These are phyloP conservation scores for Amylostereum chailletii DNA, from an alignment of 1,284 basidiomycete species.

Conservation along the genomic window DNA sequence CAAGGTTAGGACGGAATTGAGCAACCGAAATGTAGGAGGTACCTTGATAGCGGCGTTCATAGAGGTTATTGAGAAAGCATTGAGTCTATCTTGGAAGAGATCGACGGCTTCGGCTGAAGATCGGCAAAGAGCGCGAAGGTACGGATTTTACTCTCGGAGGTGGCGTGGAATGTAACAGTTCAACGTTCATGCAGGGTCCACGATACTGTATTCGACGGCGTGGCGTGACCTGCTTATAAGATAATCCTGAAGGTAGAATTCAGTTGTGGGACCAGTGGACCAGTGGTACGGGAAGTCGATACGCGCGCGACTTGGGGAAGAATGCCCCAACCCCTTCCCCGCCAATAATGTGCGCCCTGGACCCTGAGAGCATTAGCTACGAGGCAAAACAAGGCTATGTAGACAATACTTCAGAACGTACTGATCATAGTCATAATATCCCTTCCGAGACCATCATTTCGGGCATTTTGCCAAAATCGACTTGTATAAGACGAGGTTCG, in stretches of 20 bases:
- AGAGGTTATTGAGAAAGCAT: constrained; percentile 35
- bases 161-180: background rate
- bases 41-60: constrained; percentile 45
- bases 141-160: constrained; percentile 19
- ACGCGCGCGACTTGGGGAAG: constrained; percentile 44
- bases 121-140: too few species aligned
- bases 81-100: too few species aligned
- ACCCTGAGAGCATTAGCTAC: too few species aligned
- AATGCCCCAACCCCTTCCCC: constrained; percentile 42
- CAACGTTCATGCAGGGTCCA: constrained; percentile 37
- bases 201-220: constrained; percentile 33
- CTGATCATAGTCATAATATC: constrained; percentile 38
- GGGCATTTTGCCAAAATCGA: constrained; percentile 31
- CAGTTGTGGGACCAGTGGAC: background rate
- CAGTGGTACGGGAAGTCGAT: too few species aligned
- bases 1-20: background rate
- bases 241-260: constrained; percentile 22
- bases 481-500: constrained; percentile 31
- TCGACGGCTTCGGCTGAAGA: too few species aligned
- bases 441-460: constrained; percentile 19
- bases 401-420: constrained; percentile 5
- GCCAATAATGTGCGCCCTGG: constrained; percentile 1
- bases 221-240: constrained; percentile 43
- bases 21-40: background rate
- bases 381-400: too few species aligned